Base-by-base conservation (phyloP, 2,329 filamentous ascomycete genomes). In the Aspergillus fumigatus region DNA sequence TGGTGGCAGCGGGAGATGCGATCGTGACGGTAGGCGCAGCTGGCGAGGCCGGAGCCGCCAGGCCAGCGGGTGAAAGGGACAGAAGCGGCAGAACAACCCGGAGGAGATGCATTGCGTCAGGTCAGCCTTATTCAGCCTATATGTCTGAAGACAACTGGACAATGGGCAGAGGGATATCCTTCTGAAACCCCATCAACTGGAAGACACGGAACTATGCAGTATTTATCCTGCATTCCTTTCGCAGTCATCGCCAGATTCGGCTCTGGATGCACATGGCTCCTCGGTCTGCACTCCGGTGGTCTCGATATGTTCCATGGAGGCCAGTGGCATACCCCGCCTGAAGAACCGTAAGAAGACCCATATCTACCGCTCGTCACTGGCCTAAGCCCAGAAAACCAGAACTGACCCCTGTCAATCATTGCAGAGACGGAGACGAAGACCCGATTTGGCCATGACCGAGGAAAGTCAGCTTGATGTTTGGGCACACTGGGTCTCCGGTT, bases 1-100 rank as follows among this genome's bases (percentile, higher is more conserved):
- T 74, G 4, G 81, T 87, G 40, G 83, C 85, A 47, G 62, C 19
- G 7, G 71, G 71, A 3, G 81, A 78, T 1, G 80, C 72, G 38
- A 85, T 80, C 17, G 78, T 73, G 50, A 87, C 84, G 3, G 79
- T 80, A 3, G 83, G 82, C 23, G 69, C 72, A 35, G 66, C 72
- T 60, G 77, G 78, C 55, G 79, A 75, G 9, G 61, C 59, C 10
- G 63, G 66, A 14, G 57, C 59, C 26, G 59, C 65, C 26, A 60
- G 50, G 9, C 45, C 54, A 19, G 51, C 47, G 29, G 59, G 53
- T 6, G 54, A 52, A 35, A 61, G 38, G 23, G 55, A 38, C 29
- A 65, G 41, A 41, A 58, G 32, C 43, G 48, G 49, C 6, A 62
- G 21, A 21, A 59, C 41, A 35, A 54, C 25, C 10, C 38, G 27